Percentiles rank a stretch among this genome's conserved stretches.
Evolutionary conservation across 2,329 filamentous ascomycete species (phyloP).

Genomic region (Hymenoscyphus repandus): DNA sequence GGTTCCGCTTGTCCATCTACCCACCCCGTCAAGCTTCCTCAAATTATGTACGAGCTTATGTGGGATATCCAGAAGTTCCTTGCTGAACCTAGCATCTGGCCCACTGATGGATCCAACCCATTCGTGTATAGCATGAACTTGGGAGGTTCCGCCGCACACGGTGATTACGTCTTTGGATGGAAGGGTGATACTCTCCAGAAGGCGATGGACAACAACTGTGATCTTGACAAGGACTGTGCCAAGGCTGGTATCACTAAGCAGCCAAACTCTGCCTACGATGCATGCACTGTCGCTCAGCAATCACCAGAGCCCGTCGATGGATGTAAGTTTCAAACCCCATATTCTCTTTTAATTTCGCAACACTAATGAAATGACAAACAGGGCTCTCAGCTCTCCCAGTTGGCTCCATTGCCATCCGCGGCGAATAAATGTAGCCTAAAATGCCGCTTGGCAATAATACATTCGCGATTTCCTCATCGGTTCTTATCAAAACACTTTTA

Average conservation of each 20-base stretch:
- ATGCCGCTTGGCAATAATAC: background rate
- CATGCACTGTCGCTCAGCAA: conserved; percentile 42
- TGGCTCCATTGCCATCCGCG: conserved; percentile 2
- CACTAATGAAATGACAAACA: background rate
- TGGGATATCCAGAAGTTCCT: conserved; percentile 65
- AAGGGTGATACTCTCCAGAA: conserved; percentile 59
- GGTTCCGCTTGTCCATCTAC: conserved; percentile 67
- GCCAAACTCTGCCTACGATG: conserved; percentile 40
- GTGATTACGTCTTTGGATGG: conserved; percentile 77
- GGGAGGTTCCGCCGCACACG: conserved; percentile 67
- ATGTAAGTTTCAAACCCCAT: conserved; percentile 33
- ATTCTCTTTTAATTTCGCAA: background rate
- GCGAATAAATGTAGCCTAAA: conserved; percentile 2
- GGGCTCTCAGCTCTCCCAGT: conserved; percentile 11
- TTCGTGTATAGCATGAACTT: conserved; percentile 37
- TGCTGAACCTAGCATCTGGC: conserved; percentile 36
- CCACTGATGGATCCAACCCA: conserved; percentile 67
- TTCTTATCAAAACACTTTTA: background rate
- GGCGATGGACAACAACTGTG: conserved; percentile 66
- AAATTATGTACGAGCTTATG: conserved; percentile 80
- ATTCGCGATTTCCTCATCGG: background rate
- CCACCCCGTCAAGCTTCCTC: conserved; percentile 62
- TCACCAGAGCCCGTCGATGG: conserved; percentile 46
- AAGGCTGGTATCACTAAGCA: conserved; percentile 40
- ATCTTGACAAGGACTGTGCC: conserved; percentile 65